A percentile compares a stretch with the other conserved stretches of the same genome.
These are phyloP conservation scores for Neurospora sp. DNA, from an alignment of 495 filamentous ascomycete species.

Conservation along the genomic window DNA sequence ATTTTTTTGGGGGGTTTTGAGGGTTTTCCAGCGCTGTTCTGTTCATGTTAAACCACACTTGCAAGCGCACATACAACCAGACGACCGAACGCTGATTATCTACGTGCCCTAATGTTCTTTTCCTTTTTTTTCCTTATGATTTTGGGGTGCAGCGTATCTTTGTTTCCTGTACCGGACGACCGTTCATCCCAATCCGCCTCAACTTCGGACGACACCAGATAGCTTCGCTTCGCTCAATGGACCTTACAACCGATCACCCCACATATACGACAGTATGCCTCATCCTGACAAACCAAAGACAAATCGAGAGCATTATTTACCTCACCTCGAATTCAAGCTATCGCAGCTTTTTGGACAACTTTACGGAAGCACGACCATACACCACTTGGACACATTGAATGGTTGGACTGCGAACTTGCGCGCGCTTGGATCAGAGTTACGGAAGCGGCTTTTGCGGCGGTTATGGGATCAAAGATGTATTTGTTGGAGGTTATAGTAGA, in stretches of 20 bases:
- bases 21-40: neutral
- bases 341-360: neutral
- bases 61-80: neutral
- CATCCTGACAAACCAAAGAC: neutral
- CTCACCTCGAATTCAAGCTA: neutral
- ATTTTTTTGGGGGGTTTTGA: neutral
- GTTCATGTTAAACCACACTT: neutral
- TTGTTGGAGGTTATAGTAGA: neutral
- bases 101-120: neutral
- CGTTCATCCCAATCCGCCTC: neutral
- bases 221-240: neutral
- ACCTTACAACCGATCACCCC: neutral
- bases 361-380: neutral
- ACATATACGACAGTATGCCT: neutral
- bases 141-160: neutral
- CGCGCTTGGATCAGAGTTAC: neutral
- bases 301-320: neutral
- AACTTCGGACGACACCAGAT: neutral
- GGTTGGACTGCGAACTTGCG: neutral
- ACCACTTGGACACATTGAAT: neutral
- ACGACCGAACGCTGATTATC: neutral
- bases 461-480: neutral
- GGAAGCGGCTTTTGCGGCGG: neutral
- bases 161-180: neutral
- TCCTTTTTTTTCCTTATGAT: neutral